These are phyloP conservation scores for Colletotrichum navitas DNA, from an alignment of 2,329 filamentous ascomycete genomes.

Conservation along the genomic window DNA sequence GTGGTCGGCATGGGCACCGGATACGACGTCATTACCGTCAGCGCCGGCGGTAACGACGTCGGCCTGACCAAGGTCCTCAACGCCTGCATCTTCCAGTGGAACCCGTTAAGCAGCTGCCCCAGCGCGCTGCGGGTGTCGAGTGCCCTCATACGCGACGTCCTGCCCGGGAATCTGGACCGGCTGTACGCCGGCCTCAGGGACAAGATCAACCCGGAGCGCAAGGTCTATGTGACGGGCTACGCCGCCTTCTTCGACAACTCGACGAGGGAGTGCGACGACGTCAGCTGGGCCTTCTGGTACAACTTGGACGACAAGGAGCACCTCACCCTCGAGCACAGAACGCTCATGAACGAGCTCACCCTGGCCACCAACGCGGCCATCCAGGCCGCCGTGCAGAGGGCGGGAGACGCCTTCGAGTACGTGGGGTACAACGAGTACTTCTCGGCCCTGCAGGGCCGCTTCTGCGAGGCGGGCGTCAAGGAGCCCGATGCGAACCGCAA, in stretches of 20 bases:
- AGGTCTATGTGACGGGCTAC: constrained; percentile 49
- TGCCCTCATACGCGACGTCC: constrained; percentile 44
- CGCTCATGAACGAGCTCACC: constrained; percentile 1
- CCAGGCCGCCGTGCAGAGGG: not conserved
- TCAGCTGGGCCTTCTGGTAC: not conserved
- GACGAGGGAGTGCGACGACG: constrained; percentile 1
- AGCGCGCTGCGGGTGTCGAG: constrained; percentile 46
- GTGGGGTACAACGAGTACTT: constrained; percentile 1
- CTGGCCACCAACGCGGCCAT: not conserved
- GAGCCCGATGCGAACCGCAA: constrained; percentile 1
- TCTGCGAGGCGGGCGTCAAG: not conserved
- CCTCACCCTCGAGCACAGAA: not conserved
- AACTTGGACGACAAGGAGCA: not conserved
- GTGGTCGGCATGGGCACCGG: constrained; percentile 44
- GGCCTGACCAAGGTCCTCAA: constrained; percentile 47
- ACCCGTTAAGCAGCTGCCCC: constrained; percentile 34
- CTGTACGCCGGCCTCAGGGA: constrained; percentile 45
- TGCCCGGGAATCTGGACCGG: constrained; percentile 46
- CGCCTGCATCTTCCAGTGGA: constrained; percentile 44
- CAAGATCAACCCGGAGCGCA: constrained; percentile 49
- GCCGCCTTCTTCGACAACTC: constrained; percentile 51
- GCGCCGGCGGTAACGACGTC: constrained; percentile 54
- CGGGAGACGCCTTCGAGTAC: not conserved
- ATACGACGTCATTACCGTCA: constrained; percentile 52
- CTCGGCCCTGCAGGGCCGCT: constrained; percentile 3